These are phyloP conservation scores for Tubosaeta sp. DNA, from an alignment of 768 basidiomycete genomes.

Conservation along the genomic window DNA sequence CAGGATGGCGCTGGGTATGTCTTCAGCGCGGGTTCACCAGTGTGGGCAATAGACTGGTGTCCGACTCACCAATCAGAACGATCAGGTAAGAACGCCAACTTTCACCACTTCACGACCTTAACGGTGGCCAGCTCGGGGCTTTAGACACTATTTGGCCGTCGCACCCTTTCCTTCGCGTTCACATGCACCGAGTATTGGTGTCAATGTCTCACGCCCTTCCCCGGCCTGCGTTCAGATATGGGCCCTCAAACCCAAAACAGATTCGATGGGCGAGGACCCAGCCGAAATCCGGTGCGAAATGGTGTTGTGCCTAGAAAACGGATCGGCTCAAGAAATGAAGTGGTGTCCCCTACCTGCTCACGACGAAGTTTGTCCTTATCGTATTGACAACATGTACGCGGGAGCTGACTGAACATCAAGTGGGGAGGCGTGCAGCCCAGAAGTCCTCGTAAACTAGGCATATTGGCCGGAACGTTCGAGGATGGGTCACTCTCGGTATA, in stretches of 20 bases:
- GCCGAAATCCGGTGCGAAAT: conserved; percentile 68
- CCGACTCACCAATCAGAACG: conserved; percentile 65
- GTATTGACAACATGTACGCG: background rate
- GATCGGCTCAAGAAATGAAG: conserved; percentile 74
- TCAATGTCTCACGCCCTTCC: conserved; percentile 49
- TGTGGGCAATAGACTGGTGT: conserved; percentile 95
- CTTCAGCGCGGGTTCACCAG: conserved; percentile 84
- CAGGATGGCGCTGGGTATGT: conserved; percentile 60
- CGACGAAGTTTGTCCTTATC: conserved; percentile 41
- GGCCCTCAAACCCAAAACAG: conserved; percentile 41
- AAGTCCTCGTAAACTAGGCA: conserved; percentile 61
- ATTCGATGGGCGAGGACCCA: conserved; percentile 22
- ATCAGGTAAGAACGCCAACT: conserved; percentile 35
- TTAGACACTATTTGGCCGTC: conserved; percentile 81
- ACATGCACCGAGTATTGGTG: conserved; percentile 64
- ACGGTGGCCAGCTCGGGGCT: conserved; percentile 40
- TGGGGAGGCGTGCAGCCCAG: conserved; percentile 19
- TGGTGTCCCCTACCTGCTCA: conserved; percentile 93
- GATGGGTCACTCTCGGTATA: conserved; percentile 84
- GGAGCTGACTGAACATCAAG: conserved; percentile 10
- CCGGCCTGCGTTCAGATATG: conserved; percentile 85
- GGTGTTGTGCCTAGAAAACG: conserved; percentile 79
- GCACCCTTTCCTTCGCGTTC: conserved; percentile 64
- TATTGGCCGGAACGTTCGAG: conserved; percentile 81
- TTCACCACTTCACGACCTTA: background rate